Conservation (phyloP, 2,329 filamentous ascomycete species). For the Colletotrichum sp. region DNA sequence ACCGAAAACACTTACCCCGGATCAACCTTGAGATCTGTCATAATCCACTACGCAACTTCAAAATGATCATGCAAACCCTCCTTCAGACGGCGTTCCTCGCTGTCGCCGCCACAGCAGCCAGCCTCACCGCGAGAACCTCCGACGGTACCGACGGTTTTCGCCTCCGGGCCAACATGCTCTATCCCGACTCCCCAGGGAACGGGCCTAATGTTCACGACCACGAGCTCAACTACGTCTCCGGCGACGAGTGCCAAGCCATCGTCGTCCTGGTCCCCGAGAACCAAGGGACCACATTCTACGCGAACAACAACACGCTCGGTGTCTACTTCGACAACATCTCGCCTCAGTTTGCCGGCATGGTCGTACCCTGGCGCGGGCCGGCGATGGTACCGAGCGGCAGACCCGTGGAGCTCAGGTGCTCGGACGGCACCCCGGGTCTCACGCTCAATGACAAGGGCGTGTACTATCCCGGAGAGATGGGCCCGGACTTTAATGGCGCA, state of each 20-base stretch:
- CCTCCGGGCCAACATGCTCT: not conserved
- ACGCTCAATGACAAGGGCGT: not conserved
- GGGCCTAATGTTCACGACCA: not conserved
- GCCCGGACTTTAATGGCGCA: not conserved
- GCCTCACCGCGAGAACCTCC: not conserved
- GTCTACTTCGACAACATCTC: not conserved
- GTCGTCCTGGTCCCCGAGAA: not conserved
- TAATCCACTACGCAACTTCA: not conserved
- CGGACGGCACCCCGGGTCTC: not conserved
- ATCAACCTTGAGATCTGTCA: not conserved
- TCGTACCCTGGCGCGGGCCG: not conserved
- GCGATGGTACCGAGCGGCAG: not conserved
- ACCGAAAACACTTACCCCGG: rapidly evolving
- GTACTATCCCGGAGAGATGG: not conserved
- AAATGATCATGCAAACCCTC: not conserved
- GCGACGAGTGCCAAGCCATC: not conserved
- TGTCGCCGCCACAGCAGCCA: not conserved
- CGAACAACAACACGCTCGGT: not conserved
- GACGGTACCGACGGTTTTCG: not conserved
- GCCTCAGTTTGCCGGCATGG: not conserved
- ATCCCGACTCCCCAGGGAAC: not conserved
- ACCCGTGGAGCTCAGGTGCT: not conserved
- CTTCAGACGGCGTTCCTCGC: not conserved
- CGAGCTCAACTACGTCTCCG: not conserved
- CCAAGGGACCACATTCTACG: not conserved